These are phyloP conservation scores for Eucalyptus globulus DNA, from an alignment of 345 rosid species.

Conservation along the genomic window DNA sequence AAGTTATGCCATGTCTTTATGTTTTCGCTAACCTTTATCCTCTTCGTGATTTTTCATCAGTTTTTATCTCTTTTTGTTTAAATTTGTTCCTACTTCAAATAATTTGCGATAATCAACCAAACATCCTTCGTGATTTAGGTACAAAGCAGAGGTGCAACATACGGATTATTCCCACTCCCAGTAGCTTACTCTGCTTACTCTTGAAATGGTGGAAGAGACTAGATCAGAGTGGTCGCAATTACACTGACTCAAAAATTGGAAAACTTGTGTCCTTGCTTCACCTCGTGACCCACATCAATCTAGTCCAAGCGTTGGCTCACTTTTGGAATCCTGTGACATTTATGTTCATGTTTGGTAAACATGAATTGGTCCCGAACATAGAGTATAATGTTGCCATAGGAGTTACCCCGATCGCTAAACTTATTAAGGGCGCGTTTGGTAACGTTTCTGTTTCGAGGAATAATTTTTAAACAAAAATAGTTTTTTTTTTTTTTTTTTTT, in stretches of 20 bases:
- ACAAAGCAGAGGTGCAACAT: not conserved
- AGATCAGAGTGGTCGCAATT: not conserved
- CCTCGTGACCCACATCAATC: not conserved
- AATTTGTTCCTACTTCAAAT: not conserved
- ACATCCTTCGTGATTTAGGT: not conserved
- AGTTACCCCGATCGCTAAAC: not conserved
- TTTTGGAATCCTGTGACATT: not conserved
- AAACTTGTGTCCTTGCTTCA: not conserved
- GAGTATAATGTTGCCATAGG: not conserved
- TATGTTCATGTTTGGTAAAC: not conserved
- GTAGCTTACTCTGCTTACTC: not conserved
- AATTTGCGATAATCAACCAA: not conserved
- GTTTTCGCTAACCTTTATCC: not conserved
- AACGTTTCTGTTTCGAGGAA: rapidly evolving
- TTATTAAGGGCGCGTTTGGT: not conserved
- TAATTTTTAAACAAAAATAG: too few relatives aligned
- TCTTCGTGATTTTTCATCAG: not conserved
- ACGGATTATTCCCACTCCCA: not conserved
- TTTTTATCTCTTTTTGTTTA: not conserved
- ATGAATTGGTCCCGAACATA: not conserved
- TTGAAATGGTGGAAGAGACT: not conserved
- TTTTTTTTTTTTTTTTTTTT: too few relatives aligned
- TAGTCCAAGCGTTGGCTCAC: not conserved
- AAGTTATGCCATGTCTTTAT: not conserved
- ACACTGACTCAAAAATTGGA: not conserved